These are phyloP conservation scores for Hypholoma sublateritium DNA, from an alignment of 768 basidiomycete genomes.

Conservation along the genomic window DNA sequence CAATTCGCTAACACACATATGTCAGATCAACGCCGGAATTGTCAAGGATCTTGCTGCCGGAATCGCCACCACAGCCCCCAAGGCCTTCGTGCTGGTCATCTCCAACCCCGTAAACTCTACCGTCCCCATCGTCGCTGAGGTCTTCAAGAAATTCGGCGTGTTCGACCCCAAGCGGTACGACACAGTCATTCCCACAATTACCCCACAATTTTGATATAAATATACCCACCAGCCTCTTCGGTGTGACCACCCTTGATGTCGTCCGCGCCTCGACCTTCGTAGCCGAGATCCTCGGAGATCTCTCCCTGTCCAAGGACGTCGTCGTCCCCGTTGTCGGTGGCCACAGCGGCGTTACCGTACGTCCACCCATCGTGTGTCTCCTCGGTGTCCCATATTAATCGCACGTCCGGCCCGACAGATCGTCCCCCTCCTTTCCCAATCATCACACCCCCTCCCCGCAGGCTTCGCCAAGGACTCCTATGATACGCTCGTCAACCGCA, in stretches of 20 bases:
- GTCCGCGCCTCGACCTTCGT: conserved; percentile 98
- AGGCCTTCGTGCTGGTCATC: conserved; percentile 93
- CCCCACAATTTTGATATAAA: background rate
- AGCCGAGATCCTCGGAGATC: conserved; percentile 70
- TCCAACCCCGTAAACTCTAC: conserved; percentile 99
- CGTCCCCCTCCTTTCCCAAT: conserved; percentile 91
- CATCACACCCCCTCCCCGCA: conserved; percentile 74
- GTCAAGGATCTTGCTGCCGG: conserved; percentile 91
- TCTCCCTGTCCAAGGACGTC: conserved; percentile 58
- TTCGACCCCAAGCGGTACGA: conserved; percentile 88
- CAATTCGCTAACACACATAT: background rate
- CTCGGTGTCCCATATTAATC: background rate
- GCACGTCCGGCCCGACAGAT: conserved; percentile 49
- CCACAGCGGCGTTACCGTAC: conserved; percentile 88
- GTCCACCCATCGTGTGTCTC: conserved; percentile 17
- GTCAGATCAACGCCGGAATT: conserved; percentile 95
- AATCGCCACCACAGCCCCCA: conserved; percentile 80
- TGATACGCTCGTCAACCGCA: conserved; percentile 73
- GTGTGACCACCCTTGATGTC: conserved; percentile 97
- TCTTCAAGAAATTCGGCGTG: conserved; percentile 89
- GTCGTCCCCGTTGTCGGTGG: conserved; percentile 92
- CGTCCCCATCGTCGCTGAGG: conserved; percentile 94
- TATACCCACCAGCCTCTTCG: conserved; percentile 70
- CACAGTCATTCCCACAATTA: background rate
- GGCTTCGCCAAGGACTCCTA: conserved; percentile 43